Base-by-base conservation (phyloP, 768 basidiomycete genomes). In the Trametes sanguinea region DNA sequence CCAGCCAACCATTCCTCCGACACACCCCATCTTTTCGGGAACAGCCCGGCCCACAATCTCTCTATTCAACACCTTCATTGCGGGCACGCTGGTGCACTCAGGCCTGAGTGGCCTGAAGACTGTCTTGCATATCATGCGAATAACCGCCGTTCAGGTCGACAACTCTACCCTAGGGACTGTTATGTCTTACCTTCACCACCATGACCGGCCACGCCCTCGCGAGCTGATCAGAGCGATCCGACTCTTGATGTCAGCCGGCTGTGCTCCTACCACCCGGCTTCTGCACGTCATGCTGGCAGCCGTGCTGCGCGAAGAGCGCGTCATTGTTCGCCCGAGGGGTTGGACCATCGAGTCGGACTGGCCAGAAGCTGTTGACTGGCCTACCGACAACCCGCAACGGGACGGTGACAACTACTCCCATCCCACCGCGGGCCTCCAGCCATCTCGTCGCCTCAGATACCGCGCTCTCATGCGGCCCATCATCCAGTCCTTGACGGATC, bases 41-140 rank as follows among this genome's bases (percentile, higher is more conserved):
- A 47, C 64, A 30, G 57, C 62, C 32, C 54, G 62, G 14, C 66
- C 76, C 27, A 75, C 77, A 29, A 73, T 74, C 54, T 65, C 72
- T 35, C 67, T 89, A 30, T 83, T 89, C 76, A 91, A 93, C 69
- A 78, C 84, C 17, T 73, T 88, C 17, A 74, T 91, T 11, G 74
- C 76, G 52, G 83, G 83, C 42, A 62, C 83, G 22, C 70, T 90
- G 57, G 71, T 68, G 27, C 73, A 74, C 43, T 77, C 77, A 61
- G 87, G 88, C 43, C 72, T 90, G 48, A 62, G 73, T 40, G 80
- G 76, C 39, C 78, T 83, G 56, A 76, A 73, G 17, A 64, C 65
- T 48, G 71, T 90, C 45, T 73, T 88, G 59, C 75, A 73, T 32
- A 75, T 87, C 52, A 90, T 93, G 88, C 76, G 73, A 40, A 68